These are phyloP conservation scores for Saraca asoca DNA, from an alignment of 331 rosid genomes.

Conservation along the genomic window DNA sequence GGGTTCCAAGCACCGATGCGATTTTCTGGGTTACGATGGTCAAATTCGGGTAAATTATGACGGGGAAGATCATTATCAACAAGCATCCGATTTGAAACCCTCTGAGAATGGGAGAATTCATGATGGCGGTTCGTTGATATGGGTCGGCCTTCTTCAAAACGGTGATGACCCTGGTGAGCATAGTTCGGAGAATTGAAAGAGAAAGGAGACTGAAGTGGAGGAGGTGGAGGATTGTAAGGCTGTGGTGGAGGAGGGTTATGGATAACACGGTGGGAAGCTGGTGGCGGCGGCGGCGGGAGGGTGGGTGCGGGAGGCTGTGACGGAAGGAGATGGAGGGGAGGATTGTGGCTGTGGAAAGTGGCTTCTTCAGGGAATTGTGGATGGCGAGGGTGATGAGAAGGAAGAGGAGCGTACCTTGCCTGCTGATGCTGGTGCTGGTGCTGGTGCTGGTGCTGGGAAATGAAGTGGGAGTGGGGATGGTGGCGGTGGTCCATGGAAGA, in stretches of 20 bases:
- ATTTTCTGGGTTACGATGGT: conserved; percentile 25
- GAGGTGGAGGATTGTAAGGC: conserved; percentile 35
- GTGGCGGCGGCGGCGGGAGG: conserved; percentile 33
- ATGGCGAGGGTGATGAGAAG: conserved; percentile 36
- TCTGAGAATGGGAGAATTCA: conserved; percentile 35
- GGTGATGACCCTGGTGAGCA: conserved; percentile 24
- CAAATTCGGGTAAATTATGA: conserved; percentile 36
- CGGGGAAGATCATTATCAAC: conserved; percentile 38
- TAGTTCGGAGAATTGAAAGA: conserved; percentile 28
- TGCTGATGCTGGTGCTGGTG: neutral
- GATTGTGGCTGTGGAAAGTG: conserved; percentile 6
- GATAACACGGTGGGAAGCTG: conserved; percentile 3
- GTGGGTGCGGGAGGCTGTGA: conserved; percentile 32
- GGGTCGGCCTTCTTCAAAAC: conserved; percentile 33
- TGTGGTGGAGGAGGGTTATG: conserved; percentile 8
- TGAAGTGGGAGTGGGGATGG: conserved; percentile 29
- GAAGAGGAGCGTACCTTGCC: conserved; percentile 48
- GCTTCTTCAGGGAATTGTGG: conserved; percentile 42
- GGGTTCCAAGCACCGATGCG: conserved; percentile 38
- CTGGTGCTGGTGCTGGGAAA: conserved; percentile 34
- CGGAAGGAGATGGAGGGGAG: conserved; percentile 19
- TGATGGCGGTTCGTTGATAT: conserved; percentile 27
- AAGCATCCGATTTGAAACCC: conserved; percentile 24
- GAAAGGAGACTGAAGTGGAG: conserved; percentile 36
- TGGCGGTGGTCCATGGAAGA: conserved; percentile 24